These are phyloP conservation scores for Tulasnella sp. DNA, from an alignment of 768 basidiomycete genomes.

Conservation along the genomic window DNA sequence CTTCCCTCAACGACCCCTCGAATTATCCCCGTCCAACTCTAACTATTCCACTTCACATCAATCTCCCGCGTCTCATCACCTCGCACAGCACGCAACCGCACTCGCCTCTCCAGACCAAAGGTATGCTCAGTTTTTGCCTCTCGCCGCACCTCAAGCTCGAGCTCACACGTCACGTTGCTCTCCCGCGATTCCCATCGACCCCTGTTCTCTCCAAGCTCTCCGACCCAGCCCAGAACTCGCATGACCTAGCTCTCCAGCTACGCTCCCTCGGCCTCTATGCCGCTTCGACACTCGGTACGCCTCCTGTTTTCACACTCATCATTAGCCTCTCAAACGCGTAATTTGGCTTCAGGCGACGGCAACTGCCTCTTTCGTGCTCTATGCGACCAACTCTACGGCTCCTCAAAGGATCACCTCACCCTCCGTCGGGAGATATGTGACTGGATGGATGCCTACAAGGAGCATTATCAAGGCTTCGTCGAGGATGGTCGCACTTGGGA, in stretches of 20 bases:
- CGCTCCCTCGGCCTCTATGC: constrained; percentile 71
- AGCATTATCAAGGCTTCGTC: constrained; percentile 75
- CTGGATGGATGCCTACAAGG: constrained; percentile 57
- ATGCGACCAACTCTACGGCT: constrained; percentile 75
- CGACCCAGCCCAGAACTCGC: constrained; percentile 52
- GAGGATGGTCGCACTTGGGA: constrained; percentile 71
- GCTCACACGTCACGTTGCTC: background rate
- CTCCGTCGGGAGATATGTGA: constrained; percentile 69
- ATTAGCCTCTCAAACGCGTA: background rate
- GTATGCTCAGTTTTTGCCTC: background rate
- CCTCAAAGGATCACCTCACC: constrained; percentile 51
- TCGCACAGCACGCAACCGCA: constrained; percentile 18
- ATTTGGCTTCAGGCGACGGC: constrained; percentile 37
- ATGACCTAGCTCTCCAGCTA: constrained; percentile 59
- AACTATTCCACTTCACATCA: background rate
- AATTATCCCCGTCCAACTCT: background rate
- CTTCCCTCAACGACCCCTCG: background rate
- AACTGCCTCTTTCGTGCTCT: constrained; percentile 90
- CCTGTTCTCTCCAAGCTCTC: constrained; percentile 21
- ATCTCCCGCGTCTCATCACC: background rate
- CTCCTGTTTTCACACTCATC: no score
- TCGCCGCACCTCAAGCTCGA: background rate
- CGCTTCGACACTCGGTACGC: constrained; percentile 57
- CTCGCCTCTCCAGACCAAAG: constrained; percentile 18
- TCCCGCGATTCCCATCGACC: background rate